A percentile compares a stretch with the other conserved stretches of the same genome.
phyloP scores from a whole-genome alignment of 331 rosid genomes.

The Cucumis variabilis region DNA sequence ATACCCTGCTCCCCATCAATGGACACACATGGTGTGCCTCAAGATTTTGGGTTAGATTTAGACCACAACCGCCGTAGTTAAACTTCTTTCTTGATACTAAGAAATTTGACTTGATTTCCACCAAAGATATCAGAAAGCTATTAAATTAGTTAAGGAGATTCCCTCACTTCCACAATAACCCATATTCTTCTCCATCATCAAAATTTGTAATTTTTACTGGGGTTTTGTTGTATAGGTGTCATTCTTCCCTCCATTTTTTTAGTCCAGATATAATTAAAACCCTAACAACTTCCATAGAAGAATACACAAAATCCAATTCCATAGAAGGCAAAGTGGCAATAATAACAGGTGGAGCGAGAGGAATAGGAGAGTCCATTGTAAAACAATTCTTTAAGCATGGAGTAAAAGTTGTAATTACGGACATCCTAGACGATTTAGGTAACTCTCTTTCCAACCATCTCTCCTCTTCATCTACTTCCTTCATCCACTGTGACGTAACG shows the following conservation, averaged over 20 bases:
- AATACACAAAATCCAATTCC: too few species aligned
- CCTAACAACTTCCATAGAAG: too few species aligned
- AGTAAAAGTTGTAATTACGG: conserved; percentile 55
- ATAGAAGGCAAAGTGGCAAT: conserved; percentile 51
- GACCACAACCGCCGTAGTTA: background rate
- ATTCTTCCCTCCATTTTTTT: too few species aligned
- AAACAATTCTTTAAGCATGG: conserved; percentile 49
- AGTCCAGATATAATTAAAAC: too few species aligned
- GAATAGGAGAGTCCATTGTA: conserved; percentile 54
- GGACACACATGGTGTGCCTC: background rate
- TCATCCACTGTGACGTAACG: conserved; percentile 50
- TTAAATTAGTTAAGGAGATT: too few species aligned
- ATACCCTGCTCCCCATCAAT: background rate
- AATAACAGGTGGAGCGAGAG: conserved; percentile 62
- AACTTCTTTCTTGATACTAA: too few species aligned
- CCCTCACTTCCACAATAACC: too few species aligned
- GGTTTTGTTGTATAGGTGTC: too few species aligned
- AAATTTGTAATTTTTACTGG: too few species aligned
- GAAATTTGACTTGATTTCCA: too few species aligned
- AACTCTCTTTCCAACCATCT: conserved; percentile 30
- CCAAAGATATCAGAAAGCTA: too few species aligned
- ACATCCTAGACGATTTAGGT: conserved; percentile 54
- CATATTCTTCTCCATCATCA: too few species aligned
- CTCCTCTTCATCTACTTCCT: background rate
- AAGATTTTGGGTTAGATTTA: background rate